Evolutionary conservation across 805 yeast species (phyloP), one percentile per base, ranked within the genome.

Genomic region (Candida wancherniae): DNA sequence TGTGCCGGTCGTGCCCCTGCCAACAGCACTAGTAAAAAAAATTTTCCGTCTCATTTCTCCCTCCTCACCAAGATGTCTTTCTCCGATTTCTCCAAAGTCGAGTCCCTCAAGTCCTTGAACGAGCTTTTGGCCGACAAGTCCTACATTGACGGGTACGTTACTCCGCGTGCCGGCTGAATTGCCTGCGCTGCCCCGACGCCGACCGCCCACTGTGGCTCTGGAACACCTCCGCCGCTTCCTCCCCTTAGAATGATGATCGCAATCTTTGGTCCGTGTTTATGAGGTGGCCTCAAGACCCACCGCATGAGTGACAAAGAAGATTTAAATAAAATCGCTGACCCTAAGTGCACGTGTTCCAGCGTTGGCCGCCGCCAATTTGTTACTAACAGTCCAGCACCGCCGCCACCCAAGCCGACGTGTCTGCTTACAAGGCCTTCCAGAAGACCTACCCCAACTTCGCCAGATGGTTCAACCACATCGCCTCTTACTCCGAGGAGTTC

Each of bases 391-490:
- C 34, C 40, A 85, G 95, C 69, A 69, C 87, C 51, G 64, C 86
- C 56, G 94, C 95, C 49, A 71, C 97, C 56, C 95, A 86, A 73
- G 95, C 96, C 62, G 97, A 90, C 63, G 97, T 84, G 46, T 65
- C 88, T 54, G 86, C 77, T 57, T 90, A 80, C 90, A 78, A 85
- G 76, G 87, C 96, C 69, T 90, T 80, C 83, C 87, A 87, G 75
- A 60, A 74, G 57, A 69, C 81, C 68, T 90, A 69, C 84, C 96
- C 97, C 67, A 80, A 84, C 68, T 87, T 87, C 62, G 71, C 95
- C 62, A 88, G 97, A 78, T 92, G 97, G 97, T 86, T 83, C 78
- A 85, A 85, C 82, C 97, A 90, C 84, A 83, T 90, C 61, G 92
- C 94, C 65, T 80, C 96, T 42, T 84, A 78, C 78, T 73, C 87